These are phyloP conservation scores for Pharnaceum exiguum DNA, from an alignment of 148 eudicot genomes.

Conservation along the genomic window DNA sequence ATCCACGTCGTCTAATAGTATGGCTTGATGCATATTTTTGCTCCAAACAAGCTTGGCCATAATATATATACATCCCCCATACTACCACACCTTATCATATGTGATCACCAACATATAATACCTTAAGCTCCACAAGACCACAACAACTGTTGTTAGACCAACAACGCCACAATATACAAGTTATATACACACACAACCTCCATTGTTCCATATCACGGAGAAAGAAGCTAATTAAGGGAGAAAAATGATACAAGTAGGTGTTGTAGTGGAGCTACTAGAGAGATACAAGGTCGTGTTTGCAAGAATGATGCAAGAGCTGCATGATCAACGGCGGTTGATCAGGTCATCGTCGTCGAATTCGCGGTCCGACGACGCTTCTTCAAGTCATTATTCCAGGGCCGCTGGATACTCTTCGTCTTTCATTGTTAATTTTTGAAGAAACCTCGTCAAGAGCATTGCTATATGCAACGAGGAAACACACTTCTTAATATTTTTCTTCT, in stretches of 20 bases:
- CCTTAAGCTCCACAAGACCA: too few relatives aligned
- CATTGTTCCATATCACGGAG: not conserved
- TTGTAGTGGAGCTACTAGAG: conserved; percentile 24
- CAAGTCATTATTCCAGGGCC: conserved; percentile 7
- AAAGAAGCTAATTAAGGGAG: not conserved
- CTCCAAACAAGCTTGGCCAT: too few relatives aligned
- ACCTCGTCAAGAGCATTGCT: too few relatives aligned
- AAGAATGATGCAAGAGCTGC: conserved; percentile 16
- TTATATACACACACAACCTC: not conserved
- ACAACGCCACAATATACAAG: too few relatives aligned
- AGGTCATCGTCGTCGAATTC: not conserved
- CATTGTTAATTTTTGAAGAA: conserved; percentile 27
- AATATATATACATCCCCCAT: too few relatives aligned
- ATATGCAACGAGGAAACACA: not conserved
- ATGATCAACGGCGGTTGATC: conserved; percentile 5
- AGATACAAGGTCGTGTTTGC: conserved; percentile 22
- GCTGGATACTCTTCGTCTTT: conserved; percentile 22
- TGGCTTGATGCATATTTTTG: too few relatives aligned
- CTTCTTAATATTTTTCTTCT: not conserved
- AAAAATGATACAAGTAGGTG: conserved; percentile 26
- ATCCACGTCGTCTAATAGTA: too few relatives aligned
- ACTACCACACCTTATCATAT: too few relatives aligned
- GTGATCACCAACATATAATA: too few relatives aligned
- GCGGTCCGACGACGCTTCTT: not conserved
- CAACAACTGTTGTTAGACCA: too few relatives aligned